Evolutionary conservation across 2,329 filamentous ascomycete genomes (phyloP), one percentile per base, ranked within the genome.

Genomic region (Colletotrichum chlorophyti): DNA sequence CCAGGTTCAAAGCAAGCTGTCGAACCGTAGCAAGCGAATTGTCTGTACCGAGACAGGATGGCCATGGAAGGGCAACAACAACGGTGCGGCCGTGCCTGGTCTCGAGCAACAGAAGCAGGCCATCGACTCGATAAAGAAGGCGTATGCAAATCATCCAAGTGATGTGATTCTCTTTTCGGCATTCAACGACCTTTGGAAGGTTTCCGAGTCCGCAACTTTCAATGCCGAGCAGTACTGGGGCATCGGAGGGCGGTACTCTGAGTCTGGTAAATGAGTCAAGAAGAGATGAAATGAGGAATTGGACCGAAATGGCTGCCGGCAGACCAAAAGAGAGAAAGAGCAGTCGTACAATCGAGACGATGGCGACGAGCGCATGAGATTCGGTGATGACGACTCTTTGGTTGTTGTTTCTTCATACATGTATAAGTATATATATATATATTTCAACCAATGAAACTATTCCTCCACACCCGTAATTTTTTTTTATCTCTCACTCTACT

Each of bases 11-110:
- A 69, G 70, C 40, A 75, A 74, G 61, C 68, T 84, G 11, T 66
- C 74, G 4, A 67, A 77, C 58, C 59, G 67, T 26, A 70, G 64
- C 63, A 89, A 91, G 73, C 79, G 81, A 41, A 81, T 90, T 27
- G 79, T 94, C 32, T 86, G 96, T 64, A 92, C 91, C 2, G 93
- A 96, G 78, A 88, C 89, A 3, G 93, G 93, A 47, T 97, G 92
- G 92, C 92, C 92, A 37, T 86, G 84, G 70, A 72, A 84, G 64
- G 92, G 92, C 15, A 65, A 77, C 11, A 60, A 79, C 49, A 93
- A 95, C 69, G 84, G 85, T 2, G 68, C 70, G 15, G 91, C 91
- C n/a, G 77, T 93, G 2, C 89, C 91, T 0, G 85, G 86, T 11
- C 66, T 76, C n/a, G 75, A 79, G 10, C 86, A 93, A 64, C 92